Base-by-base conservation (phyloP, 1,284 basidiomycete genomes). In the Cystobasidium slooffiae region DNA sequence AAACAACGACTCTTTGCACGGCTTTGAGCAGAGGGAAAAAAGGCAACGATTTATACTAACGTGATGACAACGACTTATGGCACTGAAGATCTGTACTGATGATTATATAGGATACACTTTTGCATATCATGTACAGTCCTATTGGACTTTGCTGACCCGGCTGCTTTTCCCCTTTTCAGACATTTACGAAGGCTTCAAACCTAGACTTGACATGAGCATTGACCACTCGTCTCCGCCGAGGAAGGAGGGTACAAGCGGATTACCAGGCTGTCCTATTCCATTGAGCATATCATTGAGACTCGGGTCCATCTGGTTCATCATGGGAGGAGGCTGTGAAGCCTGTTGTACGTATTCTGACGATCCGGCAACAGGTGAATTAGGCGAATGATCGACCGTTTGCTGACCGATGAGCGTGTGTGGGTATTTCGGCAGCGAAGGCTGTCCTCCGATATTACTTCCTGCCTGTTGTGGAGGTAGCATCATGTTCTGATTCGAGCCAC, bases 221-320 rank as follows among this genome's bases (percentile, higher is more conserved):
- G 70, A 66, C 70, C 70, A 73, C 49, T 73, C 70, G 44, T 73
- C 70, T 2, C 63, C 63, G 37, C 70, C 70, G 10, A 73, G 43
- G 63, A 73, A 73, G 1, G 70, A 73, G 6, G 52, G 51, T 8
- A 73, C 70, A 10, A 73, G 70, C 37, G 70, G 62, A 51, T 73
- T 73, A 43, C 70, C 70, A 44, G 70, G 70, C 46, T 73, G 70
- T 9, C 70, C 70, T 51, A 73, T 73, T 43, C 70, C 70, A 8
- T 22, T 66, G 7, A 73, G 62, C 62, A 73, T 49, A 43, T 73
- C 70, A 53, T 73, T 65, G 31, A 73, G 37, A 44, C 41, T 65
- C 18, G 46, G 59, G 16, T 53, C 69, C 59, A 46, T 52, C 49
- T 37, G 51, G 46, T 0, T 41, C 39, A 51, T 51, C 31, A 53